Evolutionary conservation across 1,284 basidiomycete species (phyloP).

Genomic region (Cutaneotrichosporon cutaneum): DNA sequence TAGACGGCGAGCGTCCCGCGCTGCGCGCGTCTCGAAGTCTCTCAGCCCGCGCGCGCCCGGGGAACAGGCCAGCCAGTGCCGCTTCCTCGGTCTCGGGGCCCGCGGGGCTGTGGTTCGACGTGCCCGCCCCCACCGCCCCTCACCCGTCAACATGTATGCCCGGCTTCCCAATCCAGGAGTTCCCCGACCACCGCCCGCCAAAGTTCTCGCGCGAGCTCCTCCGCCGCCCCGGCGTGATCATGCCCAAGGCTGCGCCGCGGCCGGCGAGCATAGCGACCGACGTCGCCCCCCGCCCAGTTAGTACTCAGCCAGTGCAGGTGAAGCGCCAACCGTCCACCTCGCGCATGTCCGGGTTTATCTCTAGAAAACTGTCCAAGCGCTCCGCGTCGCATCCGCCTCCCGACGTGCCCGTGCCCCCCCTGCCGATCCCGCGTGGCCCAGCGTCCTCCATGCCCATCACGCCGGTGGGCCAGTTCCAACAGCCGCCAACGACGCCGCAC

Average conservation of each 20-base stretch:
- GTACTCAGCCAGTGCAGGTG: neutral
- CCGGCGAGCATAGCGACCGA: conserved; percentile 7
- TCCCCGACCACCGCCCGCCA: conserved; percentile 16
- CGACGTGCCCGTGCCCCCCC: neutral
- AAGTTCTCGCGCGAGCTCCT: conserved; percentile 17
- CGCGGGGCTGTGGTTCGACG: conserved; percentile 2
- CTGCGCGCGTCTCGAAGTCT: conserved; percentile 1
- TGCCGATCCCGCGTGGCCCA: neutral
- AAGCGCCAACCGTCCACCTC: neutral
- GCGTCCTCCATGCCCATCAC: neutral
- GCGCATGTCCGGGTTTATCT: neutral
- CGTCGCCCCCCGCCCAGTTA: neutral
- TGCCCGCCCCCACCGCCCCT: neutral
- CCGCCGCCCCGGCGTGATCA: conserved; percentile 11
- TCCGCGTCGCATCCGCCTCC: neutral
- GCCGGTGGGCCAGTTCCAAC: too few species aligned
- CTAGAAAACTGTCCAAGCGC: neutral
- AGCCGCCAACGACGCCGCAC: neutral
- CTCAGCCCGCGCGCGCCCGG: neutral
- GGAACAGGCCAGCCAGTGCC: neutral
- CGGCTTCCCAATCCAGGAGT: conserved; percentile 17
- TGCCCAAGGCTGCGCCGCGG: conserved; percentile 13
- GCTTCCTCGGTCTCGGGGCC: neutral
- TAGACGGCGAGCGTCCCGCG: neutral
- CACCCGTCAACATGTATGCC: conserved; percentile 21